These are phyloP conservation scores for Laetiporus sulphureus DNA, from an alignment of 1,284 basidiomycete species.

Conservation along the genomic window DNA sequence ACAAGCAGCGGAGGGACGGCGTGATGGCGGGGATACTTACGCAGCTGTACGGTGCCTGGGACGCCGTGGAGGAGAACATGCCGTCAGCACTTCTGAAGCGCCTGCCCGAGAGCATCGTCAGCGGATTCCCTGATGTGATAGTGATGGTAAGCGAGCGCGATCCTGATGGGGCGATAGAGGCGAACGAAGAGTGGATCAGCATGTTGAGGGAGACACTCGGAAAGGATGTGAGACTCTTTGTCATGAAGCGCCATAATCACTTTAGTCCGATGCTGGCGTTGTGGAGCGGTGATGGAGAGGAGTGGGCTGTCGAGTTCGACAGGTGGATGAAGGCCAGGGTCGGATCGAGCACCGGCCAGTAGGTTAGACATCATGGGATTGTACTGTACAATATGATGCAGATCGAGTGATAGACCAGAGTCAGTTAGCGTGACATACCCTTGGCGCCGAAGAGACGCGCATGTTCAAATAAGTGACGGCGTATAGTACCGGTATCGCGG, in stretches of 20 bases:
- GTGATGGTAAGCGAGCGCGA: constrained; percentile 47
- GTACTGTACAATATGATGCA: too few relatives aligned
- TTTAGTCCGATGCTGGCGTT: constrained; percentile 47
- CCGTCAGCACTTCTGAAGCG: constrained; percentile 33
- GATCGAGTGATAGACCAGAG: too few relatives aligned
- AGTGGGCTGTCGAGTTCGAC: constrained; percentile 48
- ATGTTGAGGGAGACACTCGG: constrained; percentile 27
- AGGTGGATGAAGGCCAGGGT: constrained; percentile 30
- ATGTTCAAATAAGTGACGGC: too few relatives aligned
- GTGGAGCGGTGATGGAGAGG: constrained; percentile 48
- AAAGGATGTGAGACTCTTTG: constrained; percentile 24
- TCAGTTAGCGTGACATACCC: too few relatives aligned
- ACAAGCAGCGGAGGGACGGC: too few relatives aligned
- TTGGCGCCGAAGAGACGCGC: too few relatives aligned
- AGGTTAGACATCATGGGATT: too few relatives aligned
- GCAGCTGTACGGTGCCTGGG: constrained; percentile 41
- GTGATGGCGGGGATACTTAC: constrained; percentile 20
- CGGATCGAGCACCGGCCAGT: too few relatives aligned
- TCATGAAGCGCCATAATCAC: constrained; percentile 56
- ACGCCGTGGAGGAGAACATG: constrained; percentile 32
- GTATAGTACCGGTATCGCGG: too few relatives aligned
- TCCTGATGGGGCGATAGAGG: constrained; percentile 34
- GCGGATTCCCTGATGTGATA: constrained; percentile 37
- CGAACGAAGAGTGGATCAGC: constrained; percentile 29
- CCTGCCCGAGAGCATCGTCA: constrained; percentile 28